Evolutionary conservation across 305 asterid genomes (phyloP).

Genomic region (Fraxinus paxiana): DNA sequence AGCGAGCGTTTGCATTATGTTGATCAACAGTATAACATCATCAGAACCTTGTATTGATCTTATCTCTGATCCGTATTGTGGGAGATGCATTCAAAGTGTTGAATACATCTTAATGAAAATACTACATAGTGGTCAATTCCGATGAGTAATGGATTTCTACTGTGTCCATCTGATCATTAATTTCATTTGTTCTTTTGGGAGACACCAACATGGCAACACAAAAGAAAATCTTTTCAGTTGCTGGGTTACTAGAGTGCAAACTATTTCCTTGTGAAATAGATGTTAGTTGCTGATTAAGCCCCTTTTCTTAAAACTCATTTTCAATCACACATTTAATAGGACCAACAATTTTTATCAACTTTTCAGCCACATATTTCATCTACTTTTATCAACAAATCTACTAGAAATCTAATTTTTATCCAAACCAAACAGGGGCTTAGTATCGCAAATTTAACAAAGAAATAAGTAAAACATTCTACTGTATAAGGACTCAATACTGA

Average conservation of each 20-base stretch:
- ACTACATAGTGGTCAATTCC: background rate
- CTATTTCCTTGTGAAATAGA: background rate
- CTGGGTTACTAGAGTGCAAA: background rate
- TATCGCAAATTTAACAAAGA: background rate
- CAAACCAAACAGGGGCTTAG: background rate
- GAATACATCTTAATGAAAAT: background rate
- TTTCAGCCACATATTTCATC: background rate
- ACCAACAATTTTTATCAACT: background rate
- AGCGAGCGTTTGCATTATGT: background rate
- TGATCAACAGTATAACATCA: background rate
- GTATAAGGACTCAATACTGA: background rate
- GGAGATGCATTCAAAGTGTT: background rate
- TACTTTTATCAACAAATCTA: background rate
- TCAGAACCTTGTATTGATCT: background rate
- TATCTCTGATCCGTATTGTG: background rate
- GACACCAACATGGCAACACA: background rate
- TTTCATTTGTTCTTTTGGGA: slow-evolving; percentile 1
- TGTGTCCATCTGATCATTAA: background rate
- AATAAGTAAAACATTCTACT: background rate
- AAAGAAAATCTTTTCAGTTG: background rate
- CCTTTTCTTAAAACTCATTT: background rate
- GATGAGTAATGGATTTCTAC: background rate
- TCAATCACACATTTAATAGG: background rate
- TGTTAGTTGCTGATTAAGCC: background rate
- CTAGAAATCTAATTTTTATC: background rate